Base-by-base conservation (phyloP, 2,329 filamentous ascomycete species). In the Aspergillus versicolor region DNA sequence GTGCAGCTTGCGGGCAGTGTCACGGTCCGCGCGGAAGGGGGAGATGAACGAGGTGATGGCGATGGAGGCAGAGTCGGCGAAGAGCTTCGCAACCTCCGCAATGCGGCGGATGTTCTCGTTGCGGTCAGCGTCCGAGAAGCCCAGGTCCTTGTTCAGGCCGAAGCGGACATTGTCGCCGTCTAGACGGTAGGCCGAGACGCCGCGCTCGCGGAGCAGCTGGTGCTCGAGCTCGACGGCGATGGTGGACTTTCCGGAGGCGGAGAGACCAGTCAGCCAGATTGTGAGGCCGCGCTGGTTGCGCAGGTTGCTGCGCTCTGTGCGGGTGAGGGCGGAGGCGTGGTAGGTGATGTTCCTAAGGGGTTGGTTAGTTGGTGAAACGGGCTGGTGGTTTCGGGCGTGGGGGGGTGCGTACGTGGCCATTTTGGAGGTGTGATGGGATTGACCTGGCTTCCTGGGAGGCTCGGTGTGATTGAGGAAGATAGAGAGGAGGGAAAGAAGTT, bases 141-240 rank as follows among this genome's bases (percentile, higher is more conserved):
- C 93, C 11, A 99, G 84, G 80, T 97, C 93, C 79, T 95, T 96
- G 86, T 97, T 99, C 65, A 99, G 84, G 15, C 94, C 94, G 80
- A 97, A 97, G 60, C 94, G 93, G 65, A 99, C 89, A 78, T 99
- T 99, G 84, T 99, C 94, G 70, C 93, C 94, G 77, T 99, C 94
- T 30, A 99, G 88, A 52, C 94, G 88, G 84, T 99, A 99, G 59
- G 92, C 90, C 55, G 88, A 81, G 51, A 94, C 81, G 43, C 88
- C 89, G 75, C 96, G 92, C 56, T 70, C 65, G 54, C 61, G 65
- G 55, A 99, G 86, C 34, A 99, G 88, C 76, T 97, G 92, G 81
- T 97, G 93, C 82, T 99, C 94, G 41, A 99, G 89, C 15, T 94
- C 94, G 3, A 91, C 96, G 54, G 94, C 94, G 61, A 99, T 91